These are phyloP conservation scores for Spergularia bocconei DNA, from an alignment of 148 eudicot genomes.

Conservation along the genomic window DNA sequence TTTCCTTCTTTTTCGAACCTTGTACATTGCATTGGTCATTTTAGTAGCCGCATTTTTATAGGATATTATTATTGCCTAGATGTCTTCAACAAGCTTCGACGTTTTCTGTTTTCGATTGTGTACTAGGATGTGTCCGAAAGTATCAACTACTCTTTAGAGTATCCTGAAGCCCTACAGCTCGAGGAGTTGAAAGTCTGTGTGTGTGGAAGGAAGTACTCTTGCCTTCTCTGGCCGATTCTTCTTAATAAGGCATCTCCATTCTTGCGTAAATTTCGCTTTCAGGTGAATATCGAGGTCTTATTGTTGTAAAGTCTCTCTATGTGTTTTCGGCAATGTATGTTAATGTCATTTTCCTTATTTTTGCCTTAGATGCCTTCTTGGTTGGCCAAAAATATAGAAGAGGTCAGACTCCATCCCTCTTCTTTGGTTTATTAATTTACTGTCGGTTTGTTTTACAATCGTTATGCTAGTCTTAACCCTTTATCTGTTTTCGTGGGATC, in stretches of 20 bases:
- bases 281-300: slow-evolving; percentile 12
- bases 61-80: too few relatives aligned
- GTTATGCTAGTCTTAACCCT: not conserved
- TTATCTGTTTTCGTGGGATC: not conserved
- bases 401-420: too few relatives aligned
- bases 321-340: too few relatives aligned
- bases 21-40: not conserved
- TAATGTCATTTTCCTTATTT: too few relatives aligned
- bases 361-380: too few relatives aligned
- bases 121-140: not conserved
- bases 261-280: not conserved
- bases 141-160: not conserved
- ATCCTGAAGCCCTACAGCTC: not conserved
- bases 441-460: not conserved
- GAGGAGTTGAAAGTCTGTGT: slow-evolving; percentile 7
- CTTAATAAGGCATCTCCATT: slow-evolving; percentile 10
- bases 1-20: not conserved
- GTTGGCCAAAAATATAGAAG: too few relatives aligned
- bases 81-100: not conserved
- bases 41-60: not conserved
- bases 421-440: not conserved
- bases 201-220: not conserved
- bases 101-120: not conserved
- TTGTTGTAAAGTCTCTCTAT: too few relatives aligned
- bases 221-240: slow-evolving; percentile 13